Evolutionary conservation across 768 basidiomycete species (phyloP), one percentile per base, ranked within the genome.

Genomic region (Termitomyces sp.): DNA sequence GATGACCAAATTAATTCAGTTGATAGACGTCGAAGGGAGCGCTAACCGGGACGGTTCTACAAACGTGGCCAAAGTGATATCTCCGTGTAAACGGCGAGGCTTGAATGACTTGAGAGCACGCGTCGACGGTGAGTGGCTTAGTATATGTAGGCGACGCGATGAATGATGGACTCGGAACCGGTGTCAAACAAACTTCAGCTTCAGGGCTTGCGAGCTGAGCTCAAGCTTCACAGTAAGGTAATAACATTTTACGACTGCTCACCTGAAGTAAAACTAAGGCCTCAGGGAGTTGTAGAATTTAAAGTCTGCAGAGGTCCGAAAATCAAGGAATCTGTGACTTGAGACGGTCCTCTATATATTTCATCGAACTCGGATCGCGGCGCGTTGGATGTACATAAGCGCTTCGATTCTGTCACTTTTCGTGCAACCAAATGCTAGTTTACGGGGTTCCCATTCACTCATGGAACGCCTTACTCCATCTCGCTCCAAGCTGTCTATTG

Each of bases 61-160:
- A 61, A 63, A 63, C 55, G 44, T 26, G 31, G 49, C 58, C 57
- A 59, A 63, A 59, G 61, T 59, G 55, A 62, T 62, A 62, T 54
- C 61, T 59, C 61, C 61, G 58, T 18, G 31, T 46, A 49, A 16
- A 49, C 31, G 47, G 18, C 41, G 45, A 33, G 33, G 33, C 33
- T 31, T 24, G 12, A 48, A 36, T 36, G 7, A 16, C 5, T n/a
- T n/a, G n/a, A n/a, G n/a, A n/a, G n/a, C n/a, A n/a, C n/a, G n/a
- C n/a, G n/a, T n/a, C n/a, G n/a, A n/a, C n/a, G n/a, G n/a, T n/a
- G n/a, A n/a, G n/a, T n/a, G n/a, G n/a, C n/a, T n/a, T n/a, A n/a
- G n/a, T n/a, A n/a, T n/a, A n/a, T n/a, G n/a, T n/a, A n/a, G n/a
- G n/a, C n/a, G n/a, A n/a, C n/a, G n/a, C n/a, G n/a, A 34, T 34